A percentile compares a stretch with the other conserved stretches of the same genome.
Conservation (phyloP, 768 basidiomycete species). For the Panaeolus papilionaceus region DNA sequence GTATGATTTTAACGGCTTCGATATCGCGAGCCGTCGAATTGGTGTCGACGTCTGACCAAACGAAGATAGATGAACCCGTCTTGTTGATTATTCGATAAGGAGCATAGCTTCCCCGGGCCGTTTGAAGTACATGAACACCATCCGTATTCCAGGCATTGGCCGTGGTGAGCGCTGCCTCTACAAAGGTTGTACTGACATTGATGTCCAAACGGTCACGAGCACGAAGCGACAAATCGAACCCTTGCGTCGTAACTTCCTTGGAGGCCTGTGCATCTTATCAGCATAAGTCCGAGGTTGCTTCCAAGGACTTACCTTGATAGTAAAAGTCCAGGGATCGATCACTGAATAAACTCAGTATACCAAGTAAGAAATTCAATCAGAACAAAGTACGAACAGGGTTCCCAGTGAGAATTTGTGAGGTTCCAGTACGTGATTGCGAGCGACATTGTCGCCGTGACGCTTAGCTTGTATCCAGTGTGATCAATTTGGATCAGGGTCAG, state of each 20-base stretch:
- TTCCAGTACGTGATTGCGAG: slow-evolving; percentile 96
- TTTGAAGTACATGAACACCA: slow-evolving; percentile 72
- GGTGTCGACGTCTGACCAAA: slow-evolving; percentile 86
- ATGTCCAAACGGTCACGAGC: slow-evolving; percentile 88
- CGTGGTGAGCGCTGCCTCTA: slow-evolving; percentile 81
- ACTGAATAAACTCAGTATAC: slow-evolving; percentile 51
- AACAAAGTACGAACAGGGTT: slow-evolving; percentile 67
- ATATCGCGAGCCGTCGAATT: slow-evolving; percentile 51
- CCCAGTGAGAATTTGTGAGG: slow-evolving; percentile 97
- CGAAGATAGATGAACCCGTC: slow-evolving; percentile 82
- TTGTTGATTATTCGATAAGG: slow-evolving; percentile 93
- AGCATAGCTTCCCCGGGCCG: slow-evolving; percentile 86
- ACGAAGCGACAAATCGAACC: slow-evolving; percentile 64
- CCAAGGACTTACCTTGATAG: slow-evolving; percentile 56
- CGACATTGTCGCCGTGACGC: slow-evolving; percentile 81
- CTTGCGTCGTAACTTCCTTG: slow-evolving; percentile 55
- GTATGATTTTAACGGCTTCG: slow-evolving; percentile 63
- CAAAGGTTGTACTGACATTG: slow-evolving; percentile 90
- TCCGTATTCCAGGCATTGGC: slow-evolving; percentile 79
- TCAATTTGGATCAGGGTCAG: not conserved
- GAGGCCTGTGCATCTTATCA: slow-evolving; percentile 46
- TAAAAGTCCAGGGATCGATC: slow-evolving; percentile 96
- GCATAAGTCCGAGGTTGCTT: slow-evolving; percentile 15
- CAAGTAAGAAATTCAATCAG: not conserved
- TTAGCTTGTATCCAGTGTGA: slow-evolving; percentile 57